phyloP scores from a whole-genome alignment of 495 filamentous ascomycete species.

The Penicillium riverlandense region DNA sequence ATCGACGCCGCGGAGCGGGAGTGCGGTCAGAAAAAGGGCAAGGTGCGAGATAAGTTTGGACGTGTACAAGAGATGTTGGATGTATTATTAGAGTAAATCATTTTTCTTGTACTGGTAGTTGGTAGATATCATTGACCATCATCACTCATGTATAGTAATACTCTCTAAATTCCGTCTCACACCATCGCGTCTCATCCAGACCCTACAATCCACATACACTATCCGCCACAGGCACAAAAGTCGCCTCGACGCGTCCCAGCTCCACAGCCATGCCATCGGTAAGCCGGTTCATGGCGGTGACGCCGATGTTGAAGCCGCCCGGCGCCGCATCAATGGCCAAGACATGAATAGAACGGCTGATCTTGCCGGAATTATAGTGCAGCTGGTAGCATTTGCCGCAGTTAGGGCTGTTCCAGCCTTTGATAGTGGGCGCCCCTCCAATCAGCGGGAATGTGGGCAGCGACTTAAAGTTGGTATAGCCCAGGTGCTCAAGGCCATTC shows the following conservation, averaged over 20 bases:
- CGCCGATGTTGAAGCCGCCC: conserved; percentile 56
- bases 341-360: conserved; percentile 53
- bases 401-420: conserved; percentile 48
- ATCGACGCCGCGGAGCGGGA: conserved; percentile 75
- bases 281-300: conserved; percentile 57
- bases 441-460: conserved; percentile 52
- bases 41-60: conserved; percentile 79
- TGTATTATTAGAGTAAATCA: conserved; percentile 22
- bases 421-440: conserved; percentile 54
- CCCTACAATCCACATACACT: conserved; percentile 31
- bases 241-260: conserved; percentile 50
- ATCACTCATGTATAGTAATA: not conserved
- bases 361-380: conserved; percentile 34
- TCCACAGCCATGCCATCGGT: conserved; percentile 48
- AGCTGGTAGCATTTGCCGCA: conserved; percentile 69
- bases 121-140: not conserved
- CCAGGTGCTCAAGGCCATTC: conserved; percentile 59
- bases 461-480: conserved; percentile 57
- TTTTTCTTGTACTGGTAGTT: too few species aligned
- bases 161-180: not conserved
- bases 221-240: conserved; percentile 32
- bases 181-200: not conserved
- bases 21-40: conserved; percentile 58
- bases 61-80: conserved; percentile 72
- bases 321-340: conserved; percentile 59